Evolutionary conservation across 345 rosid genomes (phyloP).

Genomic region (Populus ilicifolia): DNA sequence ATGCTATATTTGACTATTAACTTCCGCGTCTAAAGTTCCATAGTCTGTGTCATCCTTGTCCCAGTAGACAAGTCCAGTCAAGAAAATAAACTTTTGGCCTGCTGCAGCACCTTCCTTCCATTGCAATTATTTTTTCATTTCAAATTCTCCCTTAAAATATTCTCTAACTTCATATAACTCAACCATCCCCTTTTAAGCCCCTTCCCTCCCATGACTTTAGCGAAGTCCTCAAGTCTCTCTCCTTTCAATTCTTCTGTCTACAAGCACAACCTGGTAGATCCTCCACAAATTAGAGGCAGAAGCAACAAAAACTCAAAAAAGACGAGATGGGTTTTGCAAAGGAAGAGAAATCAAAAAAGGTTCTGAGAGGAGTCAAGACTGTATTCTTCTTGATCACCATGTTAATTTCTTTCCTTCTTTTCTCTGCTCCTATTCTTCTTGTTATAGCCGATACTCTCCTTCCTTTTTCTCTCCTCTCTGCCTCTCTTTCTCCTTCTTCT

Average conservation of each 20-base stretch:
- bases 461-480: constrained; percentile 77
- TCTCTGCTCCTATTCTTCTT: constrained; percentile 81
- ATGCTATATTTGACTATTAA: constrained; percentile 3
- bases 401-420: constrained; percentile 68
- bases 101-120: constrained; percentile 19
- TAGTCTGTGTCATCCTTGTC: constrained; percentile 13
- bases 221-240: not conserved
- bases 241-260: not conserved
- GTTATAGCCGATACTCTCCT: constrained; percentile 71
- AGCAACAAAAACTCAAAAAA: not conserved
- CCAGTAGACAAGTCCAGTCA: constrained; percentile 32
- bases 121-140: not conserved
- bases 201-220: not conserved
- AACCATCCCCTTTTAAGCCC: not conserved
- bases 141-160: not conserved
- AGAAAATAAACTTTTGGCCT: constrained; percentile 9
- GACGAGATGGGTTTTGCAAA: constrained; percentile 58
- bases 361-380: constrained; percentile 62
- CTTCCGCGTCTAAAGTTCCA: constrained; percentile 12
- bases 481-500: constrained; percentile 43
- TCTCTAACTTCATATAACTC: not conserved
- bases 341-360: constrained; percentile 49
- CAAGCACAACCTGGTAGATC: not conserved
- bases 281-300: not conserved
- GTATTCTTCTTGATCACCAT: constrained; percentile 64